phyloP scores from a whole-genome alignment of 306 rosid genomes.

The Quercus alba region DNA sequence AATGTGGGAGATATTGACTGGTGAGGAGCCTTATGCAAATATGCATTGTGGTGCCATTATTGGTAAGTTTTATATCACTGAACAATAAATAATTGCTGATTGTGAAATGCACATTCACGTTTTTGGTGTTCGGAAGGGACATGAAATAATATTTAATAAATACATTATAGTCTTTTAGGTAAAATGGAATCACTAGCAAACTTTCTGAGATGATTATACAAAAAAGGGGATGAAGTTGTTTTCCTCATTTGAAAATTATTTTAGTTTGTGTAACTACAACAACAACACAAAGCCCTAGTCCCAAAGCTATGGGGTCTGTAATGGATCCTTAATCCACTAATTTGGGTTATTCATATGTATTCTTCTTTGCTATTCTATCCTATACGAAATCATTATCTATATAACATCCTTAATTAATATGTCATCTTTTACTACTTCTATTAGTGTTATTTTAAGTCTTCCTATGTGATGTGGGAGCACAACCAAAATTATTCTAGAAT shows the following conservation, averaged over 20 bases:
- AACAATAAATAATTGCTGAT: neutral
- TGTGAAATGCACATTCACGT: neutral
- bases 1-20: constrained; percentile 39
- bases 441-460: too few relatives aligned
- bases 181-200: neutral
- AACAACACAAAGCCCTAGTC: too few relatives aligned
- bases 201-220: neutral
- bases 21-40: constrained; percentile 33
- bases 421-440: too few relatives aligned
- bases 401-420: too few relatives aligned
- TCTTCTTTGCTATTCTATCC: too few relatives aligned
- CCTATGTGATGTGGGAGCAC: too few relatives aligned
- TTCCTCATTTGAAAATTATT: neutral
- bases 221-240: neutral
- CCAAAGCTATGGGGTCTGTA: too few relatives aligned
- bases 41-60: constrained; percentile 42
- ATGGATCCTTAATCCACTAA: too few relatives aligned
- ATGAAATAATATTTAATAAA: neutral
- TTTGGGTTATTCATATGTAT: too few relatives aligned
- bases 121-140: neutral
- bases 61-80: constrained; percentile 20
- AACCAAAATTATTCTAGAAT: too few relatives aligned
- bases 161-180: neutral
- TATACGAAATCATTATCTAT: too few relatives aligned
- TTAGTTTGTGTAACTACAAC: neutral